These are phyloP conservation scores for Cercophora newfieldiana DNA, from an alignment of 495 filamentous ascomycete species.

Conservation along the genomic window DNA sequence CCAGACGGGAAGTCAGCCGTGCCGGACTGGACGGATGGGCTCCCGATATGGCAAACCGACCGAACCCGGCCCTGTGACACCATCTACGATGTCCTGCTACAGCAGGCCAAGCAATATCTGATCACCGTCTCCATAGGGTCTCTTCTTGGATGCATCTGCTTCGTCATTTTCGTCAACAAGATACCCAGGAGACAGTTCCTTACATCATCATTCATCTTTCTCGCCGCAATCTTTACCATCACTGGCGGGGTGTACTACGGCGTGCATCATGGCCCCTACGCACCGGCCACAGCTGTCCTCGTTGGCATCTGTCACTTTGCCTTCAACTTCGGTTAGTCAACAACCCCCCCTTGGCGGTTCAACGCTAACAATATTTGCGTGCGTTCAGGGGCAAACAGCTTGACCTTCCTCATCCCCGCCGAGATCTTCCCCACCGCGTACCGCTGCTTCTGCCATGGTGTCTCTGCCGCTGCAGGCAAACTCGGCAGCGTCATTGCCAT, in stretches of 20 bases:
- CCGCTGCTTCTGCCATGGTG: constrained; percentile 80
- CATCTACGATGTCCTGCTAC: constrained; percentile 64
- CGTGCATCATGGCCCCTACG: constrained; percentile 37
- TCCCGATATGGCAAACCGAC: constrained; percentile 40
- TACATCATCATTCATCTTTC: constrained; percentile 64
- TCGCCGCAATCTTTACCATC: constrained; percentile 72
- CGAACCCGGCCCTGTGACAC: constrained; percentile 44
- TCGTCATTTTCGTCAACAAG: constrained; percentile 55
- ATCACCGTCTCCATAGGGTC: constrained; percentile 66
- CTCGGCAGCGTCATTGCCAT: constrained; percentile 69
- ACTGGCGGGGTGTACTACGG: constrained; percentile 72
- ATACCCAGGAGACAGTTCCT: constrained; percentile 54
- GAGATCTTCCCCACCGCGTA: constrained; percentile 90
- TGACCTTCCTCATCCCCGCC: constrained; percentile 88
- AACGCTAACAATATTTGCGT: not conserved
- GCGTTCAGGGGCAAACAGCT: constrained; percentile 73
- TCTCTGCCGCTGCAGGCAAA: constrained; percentile 84
- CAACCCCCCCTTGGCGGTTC: not conserved
- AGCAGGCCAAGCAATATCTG: constrained; percentile 68
- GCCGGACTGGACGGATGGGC: constrained; percentile 25
- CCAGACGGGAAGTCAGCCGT: constrained; percentile 39
- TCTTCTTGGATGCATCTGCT: constrained; percentile 51
- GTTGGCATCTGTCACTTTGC: constrained; percentile 81
- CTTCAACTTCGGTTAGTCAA: constrained; percentile 71
- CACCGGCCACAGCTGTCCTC: constrained; percentile 54